These are phyloP conservation scores for Pythium oligandrum DNA, from an alignment of 352 stramenopile genomes.

Conservation along the genomic window DNA sequence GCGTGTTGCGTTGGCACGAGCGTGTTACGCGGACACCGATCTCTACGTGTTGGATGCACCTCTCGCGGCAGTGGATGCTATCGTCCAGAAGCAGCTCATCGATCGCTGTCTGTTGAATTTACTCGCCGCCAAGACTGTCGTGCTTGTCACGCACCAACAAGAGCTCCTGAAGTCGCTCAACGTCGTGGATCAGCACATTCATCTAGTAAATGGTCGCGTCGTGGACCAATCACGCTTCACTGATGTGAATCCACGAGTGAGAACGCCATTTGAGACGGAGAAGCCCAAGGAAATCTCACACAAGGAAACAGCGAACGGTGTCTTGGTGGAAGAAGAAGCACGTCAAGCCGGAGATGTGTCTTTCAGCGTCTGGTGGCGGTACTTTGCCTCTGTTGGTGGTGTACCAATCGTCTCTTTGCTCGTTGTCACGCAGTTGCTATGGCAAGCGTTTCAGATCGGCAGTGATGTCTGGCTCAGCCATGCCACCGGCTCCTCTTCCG, in stretches of 20 bases:
- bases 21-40: slow-evolving; percentile 38
- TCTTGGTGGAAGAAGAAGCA: slow-evolving; percentile 58
- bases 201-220: slow-evolving; percentile 2
- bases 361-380: slow-evolving; percentile 54
- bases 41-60: slow-evolving; percentile 86
- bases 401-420: slow-evolving; percentile 29
- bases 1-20: slow-evolving; percentile 38
- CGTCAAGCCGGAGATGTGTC: neutral
- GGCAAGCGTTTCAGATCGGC: slow-evolving; percentile 24
- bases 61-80: slow-evolving; percentile 84
- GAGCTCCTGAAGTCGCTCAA: slow-evolving; percentile 40
- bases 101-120: slow-evolving; percentile 6
- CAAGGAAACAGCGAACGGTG: slow-evolving; percentile 30
- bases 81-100: slow-evolving; percentile 83
- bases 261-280: too few species aligned
- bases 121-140: slow-evolving; percentile 47
- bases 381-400: slow-evolving; percentile 11
- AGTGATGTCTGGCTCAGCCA: slow-evolving; percentile 23
- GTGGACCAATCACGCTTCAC: slow-evolving; percentile 24
- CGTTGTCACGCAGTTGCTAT: slow-evolving; percentile 12
- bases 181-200: slow-evolving; percentile 36
- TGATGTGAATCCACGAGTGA: neutral
- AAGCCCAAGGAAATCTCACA: neutral
- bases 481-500: too few species aligned
- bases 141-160: slow-evolving; percentile 46